Evolutionary conservation across 2,329 filamentous ascomycete species (phyloP).

Genomic region (Ciborinia camelliae): DNA sequence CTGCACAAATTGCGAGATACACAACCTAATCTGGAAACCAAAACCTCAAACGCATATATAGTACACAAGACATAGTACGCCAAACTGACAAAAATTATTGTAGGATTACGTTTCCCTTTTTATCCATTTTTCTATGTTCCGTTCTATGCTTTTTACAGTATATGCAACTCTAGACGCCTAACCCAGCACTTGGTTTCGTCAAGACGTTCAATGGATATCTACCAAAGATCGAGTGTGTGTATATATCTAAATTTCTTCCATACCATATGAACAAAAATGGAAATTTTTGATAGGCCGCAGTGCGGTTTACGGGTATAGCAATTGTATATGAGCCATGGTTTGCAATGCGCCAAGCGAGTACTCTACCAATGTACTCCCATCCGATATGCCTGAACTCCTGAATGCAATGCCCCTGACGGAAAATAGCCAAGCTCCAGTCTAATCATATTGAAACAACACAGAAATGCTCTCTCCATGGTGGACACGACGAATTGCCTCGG

Average conservation of each 20-base stretch:
- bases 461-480: constrained; percentile 94
- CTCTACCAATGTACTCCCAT: constrained; percentile 16
- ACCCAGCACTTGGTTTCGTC: constrained; percentile 17
- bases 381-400: constrained; percentile 10
- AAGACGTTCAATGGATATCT: constrained; percentile 17
- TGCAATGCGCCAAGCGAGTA: constrained; percentile 14
- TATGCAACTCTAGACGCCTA: constrained; percentile 16
- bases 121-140: constrained; percentile 6
- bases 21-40: background rate
- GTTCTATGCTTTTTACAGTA: constrained; percentile 8
- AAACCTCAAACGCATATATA: background rate
- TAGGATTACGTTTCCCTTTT: background rate
- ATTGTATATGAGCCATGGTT: constrained; percentile 15
- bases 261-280: constrained; percentile 14
- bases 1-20: background rate
- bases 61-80: background rate
- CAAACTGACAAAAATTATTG: background rate
- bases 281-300: constrained; percentile 13
- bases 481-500: constrained; percentile 90
- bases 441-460: constrained; percentile 20
- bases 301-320: constrained; percentile 18
- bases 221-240: constrained; percentile 16
- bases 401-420: constrained; percentile 4
- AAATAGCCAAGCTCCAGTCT: constrained; percentile 17
- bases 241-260: constrained; percentile 7